Percentiles rank a stretch among this genome's conserved stretches.
phyloP scores from a whole-genome alignment of 2,329 filamentous ascomycete genomes.

The Podosphaera fusca region DNA sequence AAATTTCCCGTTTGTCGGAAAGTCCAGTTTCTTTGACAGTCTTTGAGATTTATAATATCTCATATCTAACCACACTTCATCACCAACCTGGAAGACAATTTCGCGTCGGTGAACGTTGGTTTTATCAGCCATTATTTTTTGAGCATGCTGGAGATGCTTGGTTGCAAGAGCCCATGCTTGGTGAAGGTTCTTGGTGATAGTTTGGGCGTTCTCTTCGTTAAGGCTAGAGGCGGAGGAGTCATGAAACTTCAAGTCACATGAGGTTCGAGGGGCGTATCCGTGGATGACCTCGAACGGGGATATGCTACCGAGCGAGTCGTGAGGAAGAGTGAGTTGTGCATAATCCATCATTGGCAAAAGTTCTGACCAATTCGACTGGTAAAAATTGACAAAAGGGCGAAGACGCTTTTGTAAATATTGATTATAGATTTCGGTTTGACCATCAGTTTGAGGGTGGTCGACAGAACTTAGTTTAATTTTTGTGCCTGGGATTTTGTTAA shows the following conservation, averaged over 20 bases:
- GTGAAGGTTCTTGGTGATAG: background rate
- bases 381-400: slow-evolving; percentile 3
- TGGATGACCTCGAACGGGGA: background rate
- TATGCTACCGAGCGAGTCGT: background rate
- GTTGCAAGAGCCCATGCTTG: background rate
- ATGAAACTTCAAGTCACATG: too few species aligned
- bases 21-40: background rate
- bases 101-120: background rate
- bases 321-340: background rate
- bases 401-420: slow-evolving; percentile 2
- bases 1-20: background rate
- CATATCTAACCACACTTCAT: background rate
- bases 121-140: background rate
- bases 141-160: background rate
- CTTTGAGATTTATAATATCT: background rate
- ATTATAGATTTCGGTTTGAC: slow-evolving; percentile 6
- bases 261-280: too few species aligned
- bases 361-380: slow-evolving; percentile 5
- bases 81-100: background rate
- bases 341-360: slow-evolving; percentile 2
- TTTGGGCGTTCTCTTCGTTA: background rate
- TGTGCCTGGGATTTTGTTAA: background rate
- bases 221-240: background rate
- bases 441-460: slow-evolving; percentile 6
- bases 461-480: slow-evolving; percentile 1